Evolutionary conservation across 2,329 filamentous ascomycete genomes (phyloP), one percentile per base, ranked within the genome.

Genomic region (Exserohilum turcica): DNA sequence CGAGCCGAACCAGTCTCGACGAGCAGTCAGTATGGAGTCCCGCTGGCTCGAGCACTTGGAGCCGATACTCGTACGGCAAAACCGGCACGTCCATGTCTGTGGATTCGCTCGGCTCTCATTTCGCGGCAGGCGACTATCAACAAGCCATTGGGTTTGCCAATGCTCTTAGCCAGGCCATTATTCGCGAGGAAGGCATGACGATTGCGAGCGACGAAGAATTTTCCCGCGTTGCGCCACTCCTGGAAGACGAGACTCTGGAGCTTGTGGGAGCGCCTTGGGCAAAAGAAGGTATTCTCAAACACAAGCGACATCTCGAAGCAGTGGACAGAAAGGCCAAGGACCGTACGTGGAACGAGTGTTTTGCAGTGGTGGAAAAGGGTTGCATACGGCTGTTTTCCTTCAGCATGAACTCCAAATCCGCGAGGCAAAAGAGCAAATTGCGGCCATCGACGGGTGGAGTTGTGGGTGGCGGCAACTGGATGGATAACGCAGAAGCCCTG

Each of bases 91-190:
- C 92, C 3, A 90, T 94, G 80, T 97, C 92, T 4, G 89, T 97
- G 66, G 91, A 96, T 71, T 96, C 92, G 1, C 87, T 97, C 64
- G 88, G 87, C 16, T 92, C 90, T 1, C 84, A 86, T 29, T 88
- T 88, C 73, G 86, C 86, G 5, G 84, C 87, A 40, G 86, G 86
- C 36, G 92, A 96, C 66, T 97, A 93, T 73, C 92, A 97, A 75
- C 92, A 96, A 75, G 95, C 92, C 0, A 96, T 99, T 69, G 94
- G 94, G 0, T 99, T 99, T 70, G 94, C 94, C 48, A 97, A 96
- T 72, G 94, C 94, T 3, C 82, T 99, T 9, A 96, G 92, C 65
- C 93, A 97, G 72, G 93, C 93, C 31, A 99, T 97, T 60, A 96
- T 96, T 61, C 89, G 94, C 4, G 93, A 97, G 66, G 91, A 95